These are phyloP conservation scores for Durotheca rogersii DNA, from an alignment of 495 filamentous ascomycete species.

Conservation along the genomic window DNA sequence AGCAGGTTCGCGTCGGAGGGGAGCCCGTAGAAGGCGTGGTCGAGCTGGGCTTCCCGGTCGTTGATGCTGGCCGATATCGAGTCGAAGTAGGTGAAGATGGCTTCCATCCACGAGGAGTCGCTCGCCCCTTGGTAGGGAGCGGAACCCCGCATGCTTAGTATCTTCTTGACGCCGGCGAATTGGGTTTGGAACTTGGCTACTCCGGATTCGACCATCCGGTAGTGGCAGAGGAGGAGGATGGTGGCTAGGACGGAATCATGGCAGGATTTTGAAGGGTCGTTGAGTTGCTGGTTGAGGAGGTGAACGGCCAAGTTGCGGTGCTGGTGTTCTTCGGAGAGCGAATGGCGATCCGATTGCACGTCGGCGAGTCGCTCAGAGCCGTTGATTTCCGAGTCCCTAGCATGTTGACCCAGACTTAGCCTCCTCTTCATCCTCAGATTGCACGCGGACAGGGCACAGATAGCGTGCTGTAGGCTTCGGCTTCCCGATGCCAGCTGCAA, in stretches of 20 bases:
- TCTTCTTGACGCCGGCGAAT: slow-evolving; percentile 90
- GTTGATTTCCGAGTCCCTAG: slow-evolving; percentile 41
- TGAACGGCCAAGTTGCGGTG: slow-evolving; percentile 81
- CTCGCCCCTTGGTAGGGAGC: slow-evolving; percentile 66
- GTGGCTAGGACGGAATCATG: slow-evolving; percentile 90
- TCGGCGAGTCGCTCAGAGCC: slow-evolving; percentile 36
- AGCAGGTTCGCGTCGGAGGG: slow-evolving; percentile 70
- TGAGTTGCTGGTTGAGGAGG: slow-evolving; percentile 78
- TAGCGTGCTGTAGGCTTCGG: slow-evolving; percentile 83
- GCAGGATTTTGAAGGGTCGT: slow-evolving; percentile 67
- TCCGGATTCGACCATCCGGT: slow-evolving; percentile 90
- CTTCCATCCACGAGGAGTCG: slow-evolving; percentile 79
- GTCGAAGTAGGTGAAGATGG: slow-evolving; percentile 95
- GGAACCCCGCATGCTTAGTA: slow-evolving; percentile 76
- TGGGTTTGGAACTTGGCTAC: slow-evolving; percentile 91
- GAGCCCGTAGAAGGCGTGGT: slow-evolving; percentile 60
- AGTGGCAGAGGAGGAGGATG: slow-evolving; percentile 83
- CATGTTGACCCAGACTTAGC: slow-evolving; percentile 54
- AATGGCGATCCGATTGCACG: slow-evolving; percentile 47
- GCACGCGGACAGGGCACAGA: slow-evolving; percentile 84
- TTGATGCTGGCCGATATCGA: slow-evolving; percentile 92
- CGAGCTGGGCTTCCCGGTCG: slow-evolving; percentile 86
- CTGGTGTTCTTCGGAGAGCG: slow-evolving; percentile 71
- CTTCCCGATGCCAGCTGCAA: slow-evolving; percentile 75
- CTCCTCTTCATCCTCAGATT: slow-evolving; percentile 68